Base-by-base conservation (phyloP, 2,329 filamentous ascomycete genomes). In the Nemania serpens region DNA sequence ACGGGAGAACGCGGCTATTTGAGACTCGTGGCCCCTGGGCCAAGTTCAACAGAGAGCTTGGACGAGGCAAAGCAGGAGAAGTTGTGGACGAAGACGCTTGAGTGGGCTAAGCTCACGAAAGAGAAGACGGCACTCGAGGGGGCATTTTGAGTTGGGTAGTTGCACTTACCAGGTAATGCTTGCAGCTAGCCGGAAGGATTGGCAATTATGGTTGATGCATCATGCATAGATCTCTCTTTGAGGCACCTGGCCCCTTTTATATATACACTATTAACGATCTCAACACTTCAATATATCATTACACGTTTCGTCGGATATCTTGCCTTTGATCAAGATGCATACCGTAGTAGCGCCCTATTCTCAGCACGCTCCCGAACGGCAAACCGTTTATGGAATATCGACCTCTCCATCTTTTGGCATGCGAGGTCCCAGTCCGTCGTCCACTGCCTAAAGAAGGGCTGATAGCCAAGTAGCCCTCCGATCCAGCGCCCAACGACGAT, bases 401-500 rank as follows among this genome's bases (percentile, higher is more conserved):
- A 69, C 42, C 47, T 65, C 51, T 71, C 60, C 75, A 77, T 77
- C 63, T 72, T 73, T 33, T 57, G 46, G 58, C 73, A 75, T 2
- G 75, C 75, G 12, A 65, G 54, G 11, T 75, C 68, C 76, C 76
- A 78, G 43, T 78, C 75, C 9, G 70, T 73, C 9, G 73, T 76
- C 72, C 74, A 78, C 62, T 75, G 66, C 42, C 63, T 62, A 54
- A 71, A 71, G 48, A 73, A 77, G 2, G 76, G 76, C 61, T 75
- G 72, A 62, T 78, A 78, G 3, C 75, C 76, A 33, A 78, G 62
- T 50, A 76, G 43, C 0, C 73, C 73, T 7, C 75, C 76, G 25
- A 77, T 48, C 73, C 75, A 78, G 58, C 75, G 71, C 9, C 76
- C 75, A n/a, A 78, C 37, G 5, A 74, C 62, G 25, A 78, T 68